Conservation (phyloP, 2,329 filamentous ascomycete genomes). For the Aspergillus neoniger region DNA sequence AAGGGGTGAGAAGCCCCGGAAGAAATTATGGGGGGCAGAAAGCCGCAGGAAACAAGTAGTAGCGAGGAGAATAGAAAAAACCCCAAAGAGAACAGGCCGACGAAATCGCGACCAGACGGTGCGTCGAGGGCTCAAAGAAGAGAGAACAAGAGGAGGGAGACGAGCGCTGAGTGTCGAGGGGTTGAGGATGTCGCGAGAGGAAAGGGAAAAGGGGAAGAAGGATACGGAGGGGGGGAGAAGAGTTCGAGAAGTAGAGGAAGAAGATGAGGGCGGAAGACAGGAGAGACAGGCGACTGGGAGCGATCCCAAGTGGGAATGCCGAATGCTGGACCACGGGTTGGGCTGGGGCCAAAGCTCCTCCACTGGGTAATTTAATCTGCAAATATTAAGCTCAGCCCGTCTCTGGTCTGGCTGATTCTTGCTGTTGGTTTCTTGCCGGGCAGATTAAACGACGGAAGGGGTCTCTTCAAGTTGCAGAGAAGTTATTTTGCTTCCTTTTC, state of each 20-base stretch:
- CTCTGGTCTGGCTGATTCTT: not conserved
- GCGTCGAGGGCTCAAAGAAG: conserved; percentile 19
- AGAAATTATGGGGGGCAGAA: conserved; percentile 12
- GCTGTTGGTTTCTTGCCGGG: not conserved
- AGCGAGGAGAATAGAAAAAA: not conserved
- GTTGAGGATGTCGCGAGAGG: conserved; percentile 2
- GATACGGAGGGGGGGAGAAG: conserved; percentile 8
- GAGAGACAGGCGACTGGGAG: conserved; percentile 13
- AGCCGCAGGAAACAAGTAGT: not conserved
- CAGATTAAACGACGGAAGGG: not conserved
- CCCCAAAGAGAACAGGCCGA: conserved; percentile 6
- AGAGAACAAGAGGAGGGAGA: conserved; percentile 12
- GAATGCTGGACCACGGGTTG: conserved; percentile 26
- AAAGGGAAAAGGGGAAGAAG: conserved; percentile 10
- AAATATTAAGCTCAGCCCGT: conserved; percentile 20
- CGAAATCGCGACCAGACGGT: conserved; percentile 22
- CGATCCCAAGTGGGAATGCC: conserved; percentile 25
- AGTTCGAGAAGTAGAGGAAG: conserved; percentile 13
- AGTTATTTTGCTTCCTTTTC: no score
- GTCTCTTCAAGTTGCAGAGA: not conserved
- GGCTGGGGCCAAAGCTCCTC: conserved; percentile 22
- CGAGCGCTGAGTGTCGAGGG: conserved; percentile 11
- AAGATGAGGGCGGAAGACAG: conserved; percentile 19
- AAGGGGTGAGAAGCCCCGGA: conserved; percentile 6
- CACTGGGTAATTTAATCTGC: conserved; percentile 22